Conservation (phyloP, 2,329 filamentous ascomycete species). For the Pyrenophora teres region DNA sequence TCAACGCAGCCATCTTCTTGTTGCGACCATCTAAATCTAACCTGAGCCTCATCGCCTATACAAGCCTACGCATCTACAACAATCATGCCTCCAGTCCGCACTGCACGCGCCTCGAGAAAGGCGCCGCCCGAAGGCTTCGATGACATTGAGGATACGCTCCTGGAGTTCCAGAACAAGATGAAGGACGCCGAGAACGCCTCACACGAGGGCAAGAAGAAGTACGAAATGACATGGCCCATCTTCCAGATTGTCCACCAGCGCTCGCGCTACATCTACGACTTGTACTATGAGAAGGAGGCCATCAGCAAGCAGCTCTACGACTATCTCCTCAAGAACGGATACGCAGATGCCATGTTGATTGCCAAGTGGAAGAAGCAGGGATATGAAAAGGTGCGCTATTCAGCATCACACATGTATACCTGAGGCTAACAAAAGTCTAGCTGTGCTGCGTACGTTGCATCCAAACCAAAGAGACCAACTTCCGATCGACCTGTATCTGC, state of each 20-base stretch:
- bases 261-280: conserved; percentile 90
- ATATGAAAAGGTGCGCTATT: conserved; percentile 80
- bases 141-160: conserved; percentile 84
- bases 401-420: background rate
- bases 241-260: conserved; percentile 97
- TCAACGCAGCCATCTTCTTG: too few species aligned
- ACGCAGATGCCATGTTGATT: conserved; percentile 92
- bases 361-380: conserved; percentile 99
- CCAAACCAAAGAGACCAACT: conserved; percentile 99
- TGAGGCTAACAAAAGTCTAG: conserved; percentile 50
- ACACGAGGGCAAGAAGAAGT: conserved; percentile 77
- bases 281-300: conserved; percentile 97
- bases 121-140: conserved; percentile 84
- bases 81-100: conserved; percentile 76
- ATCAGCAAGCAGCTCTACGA: conserved; percentile 93
- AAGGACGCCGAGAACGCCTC: conserved; percentile 93
- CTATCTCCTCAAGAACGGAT: conserved; percentile 94
- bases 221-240: conserved; percentile 94
- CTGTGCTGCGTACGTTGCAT: conserved; percentile 94
- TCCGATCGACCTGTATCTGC: conserved; percentile 96
- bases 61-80: background rate
- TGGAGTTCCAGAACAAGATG: conserved; percentile 89
- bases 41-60: background rate
- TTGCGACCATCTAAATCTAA: too few species aligned
- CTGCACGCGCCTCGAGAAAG: conserved; percentile 72